Evolutionary conservation across 148 eudicot species (phyloP), one percentile per base, ranked within the genome.

Genomic region (Persicaria tinctoria): DNA sequence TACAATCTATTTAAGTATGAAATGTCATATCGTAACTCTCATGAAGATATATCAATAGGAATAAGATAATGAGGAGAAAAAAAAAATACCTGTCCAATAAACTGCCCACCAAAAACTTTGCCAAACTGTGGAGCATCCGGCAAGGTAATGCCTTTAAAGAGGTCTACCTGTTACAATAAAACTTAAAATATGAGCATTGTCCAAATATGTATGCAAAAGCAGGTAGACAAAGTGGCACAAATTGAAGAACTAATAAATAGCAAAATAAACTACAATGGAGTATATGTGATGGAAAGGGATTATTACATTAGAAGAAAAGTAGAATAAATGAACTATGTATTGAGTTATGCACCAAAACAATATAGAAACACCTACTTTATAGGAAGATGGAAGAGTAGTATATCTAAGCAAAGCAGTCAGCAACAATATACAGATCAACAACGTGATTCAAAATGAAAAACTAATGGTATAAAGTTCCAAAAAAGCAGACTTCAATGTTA

Each of bases 81-180:
- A 17, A 70, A 79, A 32, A 70, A 63, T 89, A 83, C 99, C 96
- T 96, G 99, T 72, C 95, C 99, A 9, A 96, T 78, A 78, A 96
- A 96, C 74, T 96, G 97, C 75, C 99, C 99, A 56, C 99, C 99
- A 87, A 86, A 96, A 59, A 96, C 92, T 80, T 90, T 89, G 60
- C 90, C 93, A 84, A 86, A 87, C 74, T 79, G 81, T 64, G 94
- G 93, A 83, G 99, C 97, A 76, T 84, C 88, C 2, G 97, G 97
- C 84, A 92, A 89, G 71, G 99, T 96, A 79, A 96, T 88, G 41
- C 97, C 99, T 73, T 79, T 77, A 83, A 96, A 96, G 68, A 92
- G 80, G 84, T 96, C 86, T 66, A 86, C 97, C 97, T 96, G 75
- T 51, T 75, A 73, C 56, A 6, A 75, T 76, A 66, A 72, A 62